Percentiles rank a stretch among this genome's conserved stretches.
Evolutionary conservation across 139 green algal species (phyloP).

Genomic region (Desmodesmus armatus): DNA sequence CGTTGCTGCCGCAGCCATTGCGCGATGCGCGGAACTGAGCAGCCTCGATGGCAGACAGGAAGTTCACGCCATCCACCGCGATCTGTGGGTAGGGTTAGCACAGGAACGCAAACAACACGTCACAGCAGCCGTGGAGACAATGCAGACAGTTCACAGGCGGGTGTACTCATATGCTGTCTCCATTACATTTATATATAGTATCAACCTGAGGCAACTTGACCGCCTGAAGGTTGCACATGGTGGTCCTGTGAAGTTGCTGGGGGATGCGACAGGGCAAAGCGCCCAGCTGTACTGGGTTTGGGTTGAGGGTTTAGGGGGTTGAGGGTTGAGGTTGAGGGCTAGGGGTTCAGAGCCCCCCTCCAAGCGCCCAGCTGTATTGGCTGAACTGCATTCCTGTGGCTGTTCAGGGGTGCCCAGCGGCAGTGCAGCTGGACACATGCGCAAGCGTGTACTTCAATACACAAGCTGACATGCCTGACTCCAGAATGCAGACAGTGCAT

Average conservation of each 20-base stretch:
- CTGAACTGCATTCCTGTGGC: too few species aligned
- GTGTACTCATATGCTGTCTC: neutral
- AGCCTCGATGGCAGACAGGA: slow-evolving; percentile 21
- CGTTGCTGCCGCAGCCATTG: neutral
- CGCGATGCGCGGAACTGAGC: neutral
- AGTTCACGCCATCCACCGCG: slow-evolving; percentile 32
- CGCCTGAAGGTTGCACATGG: neutral
- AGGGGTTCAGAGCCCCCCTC: too few species aligned
- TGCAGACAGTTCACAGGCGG: neutral
- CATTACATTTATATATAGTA: neutral
- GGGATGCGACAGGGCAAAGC: too few species aligned
- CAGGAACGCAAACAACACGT: neutral
- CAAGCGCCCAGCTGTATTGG: too few species aligned
- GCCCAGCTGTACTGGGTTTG: too few species aligned
- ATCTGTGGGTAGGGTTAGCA: neutral
- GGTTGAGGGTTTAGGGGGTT: too few species aligned
- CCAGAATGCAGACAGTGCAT: neutral
- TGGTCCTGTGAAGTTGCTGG: neutral
- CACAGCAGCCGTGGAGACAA: neutral
- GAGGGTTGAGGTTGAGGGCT: too few species aligned
- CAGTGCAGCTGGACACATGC: too few species aligned
- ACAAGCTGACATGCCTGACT: too few species aligned
- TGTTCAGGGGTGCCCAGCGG: neutral
- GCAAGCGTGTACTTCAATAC: too few species aligned
- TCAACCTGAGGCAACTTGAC: neutral